Percentiles rank a stretch among this genome's conserved stretches.
These are phyloP conservation scores for Hemisphaericaspora subhashii DNA, from an alignment of 1,139 yeast genomes.

Conservation along the genomic window DNA sequence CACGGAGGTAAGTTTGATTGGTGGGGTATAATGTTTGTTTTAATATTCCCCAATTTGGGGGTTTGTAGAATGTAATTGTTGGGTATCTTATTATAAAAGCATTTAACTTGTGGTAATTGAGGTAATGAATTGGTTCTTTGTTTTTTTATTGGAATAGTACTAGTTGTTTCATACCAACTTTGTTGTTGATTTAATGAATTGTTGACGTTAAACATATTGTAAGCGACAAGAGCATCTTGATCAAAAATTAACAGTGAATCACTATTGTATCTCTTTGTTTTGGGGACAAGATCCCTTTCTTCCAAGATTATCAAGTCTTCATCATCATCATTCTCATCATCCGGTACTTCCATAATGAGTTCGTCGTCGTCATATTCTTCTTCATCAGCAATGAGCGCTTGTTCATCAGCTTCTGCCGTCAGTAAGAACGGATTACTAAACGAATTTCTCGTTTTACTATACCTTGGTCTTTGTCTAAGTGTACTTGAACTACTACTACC, in stretches of 20 bases:
- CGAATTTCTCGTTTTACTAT: not conserved
- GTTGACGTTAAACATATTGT: conserved; percentile 44
- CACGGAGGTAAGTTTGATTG: conserved; percentile 46
- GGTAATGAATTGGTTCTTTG: conserved; percentile 72
- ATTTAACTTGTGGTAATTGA: conserved; percentile 59
- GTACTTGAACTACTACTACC: conserved; percentile 1
- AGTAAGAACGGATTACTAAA: conserved; percentile 13
- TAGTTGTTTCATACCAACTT: conserved; percentile 13
- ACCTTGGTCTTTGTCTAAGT: conserved; percentile 5
- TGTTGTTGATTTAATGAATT: conserved; percentile 13
- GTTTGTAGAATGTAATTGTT: conserved; percentile 38
- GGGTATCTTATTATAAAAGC: conserved; percentile 44
- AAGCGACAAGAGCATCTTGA: conserved; percentile 44
- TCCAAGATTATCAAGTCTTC: conserved; percentile 39
- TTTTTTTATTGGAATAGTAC: conserved; percentile 33
- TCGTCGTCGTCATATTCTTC: conserved; percentile 11
- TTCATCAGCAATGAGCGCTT: conserved; percentile 8
- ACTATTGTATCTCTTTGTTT: conserved; percentile 35
- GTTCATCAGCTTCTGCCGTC: conserved; percentile 11
- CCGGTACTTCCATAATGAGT: conserved; percentile 2
- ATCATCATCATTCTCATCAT: conserved; percentile 28
- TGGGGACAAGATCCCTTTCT: conserved; percentile 30
- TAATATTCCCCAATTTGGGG: conserved; percentile 46
- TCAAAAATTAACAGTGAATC: conserved; percentile 40
- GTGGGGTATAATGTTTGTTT: conserved; percentile 42